These are phyloP conservation scores for Aeminium ludgeri DNA, from an alignment of 495 filamentous ascomycete species.

Conservation along the genomic window DNA sequence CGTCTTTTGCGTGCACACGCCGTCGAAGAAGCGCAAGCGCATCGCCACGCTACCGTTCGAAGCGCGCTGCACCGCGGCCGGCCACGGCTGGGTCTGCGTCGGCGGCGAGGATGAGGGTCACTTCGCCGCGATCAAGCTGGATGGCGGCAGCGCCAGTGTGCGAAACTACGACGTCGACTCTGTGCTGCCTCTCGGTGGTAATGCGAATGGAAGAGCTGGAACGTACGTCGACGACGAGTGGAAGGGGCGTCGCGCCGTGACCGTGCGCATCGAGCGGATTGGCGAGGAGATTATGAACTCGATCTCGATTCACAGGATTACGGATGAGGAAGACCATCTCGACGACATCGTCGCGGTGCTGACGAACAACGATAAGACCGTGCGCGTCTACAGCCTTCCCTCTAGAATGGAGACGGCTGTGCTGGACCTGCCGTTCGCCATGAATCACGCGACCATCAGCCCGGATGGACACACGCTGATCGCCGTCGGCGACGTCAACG, in stretches of 20 bases:
- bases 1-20: conserved; percentile 49
- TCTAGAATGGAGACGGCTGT: conserved; percentile 43
- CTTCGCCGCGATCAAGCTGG: conserved; percentile 61
- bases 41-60: conserved; percentile 66
- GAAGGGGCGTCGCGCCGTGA: conserved; percentile 15
- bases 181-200: conserved; percentile 40
- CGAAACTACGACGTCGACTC: conserved; percentile 37
- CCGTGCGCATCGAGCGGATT: conserved; percentile 24
- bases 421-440: conserved; percentile 55
- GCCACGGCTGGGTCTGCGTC: conserved; percentile 73
- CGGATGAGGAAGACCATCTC: conserved; percentile 25
- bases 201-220: no score
- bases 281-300: conserved; percentile 47
- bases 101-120: conserved; percentile 69
- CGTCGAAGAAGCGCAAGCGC: conserved; percentile 52
- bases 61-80: conserved; percentile 68
- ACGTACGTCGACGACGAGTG: no score
- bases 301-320: conserved; percentile 47
- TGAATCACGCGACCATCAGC: conserved; percentile 86
- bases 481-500: conserved; percentile 70
- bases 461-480: conserved; percentile 68
- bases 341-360: conserved; percentile 47
- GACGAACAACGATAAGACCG: conserved; percentile 82
- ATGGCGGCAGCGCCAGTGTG: conserved; percentile 26
- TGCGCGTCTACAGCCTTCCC: conserved; percentile 60